These are phyloP conservation scores for Exophiala bonariae DNA, from an alignment of 2,329 filamentous ascomycete genomes.

Conservation along the genomic window DNA sequence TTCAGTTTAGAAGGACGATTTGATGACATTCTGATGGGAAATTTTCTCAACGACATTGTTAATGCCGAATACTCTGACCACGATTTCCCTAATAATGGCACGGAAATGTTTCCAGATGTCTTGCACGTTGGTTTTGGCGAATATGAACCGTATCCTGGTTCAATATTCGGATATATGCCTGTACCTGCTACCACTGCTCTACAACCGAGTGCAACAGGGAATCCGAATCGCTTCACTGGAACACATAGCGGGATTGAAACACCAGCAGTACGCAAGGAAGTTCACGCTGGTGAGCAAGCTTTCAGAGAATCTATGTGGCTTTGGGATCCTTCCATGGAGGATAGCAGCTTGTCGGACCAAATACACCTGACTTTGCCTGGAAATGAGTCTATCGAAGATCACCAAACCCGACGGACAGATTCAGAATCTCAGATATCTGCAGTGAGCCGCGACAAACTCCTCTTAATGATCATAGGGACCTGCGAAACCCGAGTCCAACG, in stretches of 20 bases:
- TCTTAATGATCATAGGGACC: conserved; percentile 33
- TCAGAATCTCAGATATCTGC: background rate
- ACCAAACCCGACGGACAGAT: background rate
- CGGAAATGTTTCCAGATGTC: background rate
- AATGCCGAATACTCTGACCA: background rate
- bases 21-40: conserved; percentile 6
- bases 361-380: conserved; percentile 28
- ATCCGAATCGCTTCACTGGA: background rate
- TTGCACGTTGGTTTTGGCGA: background rate
- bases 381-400: conserved; percentile 32
- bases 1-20: background rate
- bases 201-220: background rate
- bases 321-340: conserved; percentile 2
- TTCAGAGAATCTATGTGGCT: conserved; percentile 3
- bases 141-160: background rate
- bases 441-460: conserved; percentile 5
- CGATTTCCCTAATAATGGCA: too few relatives aligned
- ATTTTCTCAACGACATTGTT: conserved; percentile 7
- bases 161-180: background rate
- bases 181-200: background rate
- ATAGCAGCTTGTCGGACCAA: background rate
- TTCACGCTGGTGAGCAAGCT: conserved; percentile 1
- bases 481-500: conserved; percentile 53
- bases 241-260: background rate
- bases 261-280: background rate